Percentiles rank a stretch among this genome's conserved stretches.
Evolutionary conservation across 2,329 filamentous ascomycete species (phyloP).

Genomic region (Xylaria sp.): DNA sequence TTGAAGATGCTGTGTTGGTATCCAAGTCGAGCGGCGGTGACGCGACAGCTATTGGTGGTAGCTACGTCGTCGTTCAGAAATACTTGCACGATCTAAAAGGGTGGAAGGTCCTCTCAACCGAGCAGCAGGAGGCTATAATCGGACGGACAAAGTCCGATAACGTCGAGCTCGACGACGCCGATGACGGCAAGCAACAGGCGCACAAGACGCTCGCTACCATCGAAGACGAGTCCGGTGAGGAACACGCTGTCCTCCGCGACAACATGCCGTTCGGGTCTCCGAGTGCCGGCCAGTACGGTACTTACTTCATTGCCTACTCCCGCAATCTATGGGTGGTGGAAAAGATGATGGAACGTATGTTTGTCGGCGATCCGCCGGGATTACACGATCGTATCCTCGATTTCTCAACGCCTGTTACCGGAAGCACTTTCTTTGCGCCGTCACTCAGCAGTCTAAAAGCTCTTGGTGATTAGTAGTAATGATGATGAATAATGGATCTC

Average conservation of each 20-base stretch:
- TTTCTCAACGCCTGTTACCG: constrained; percentile 64
- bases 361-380: constrained; percentile 64
- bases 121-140: constrained; percentile 66
- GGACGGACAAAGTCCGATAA: constrained; percentile 69
- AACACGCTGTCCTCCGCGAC: constrained; percentile 66
- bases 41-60: constrained; percentile 57
- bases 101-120: constrained; percentile 60
- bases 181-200: constrained; percentile 57
- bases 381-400: constrained; percentile 67
- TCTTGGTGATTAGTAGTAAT: constrained; percentile 26
- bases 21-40: constrained; percentile 42
- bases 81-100: constrained; percentile 64
- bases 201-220: constrained; percentile 68
- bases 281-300: constrained; percentile 62
- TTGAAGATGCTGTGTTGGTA: constrained; percentile 58
- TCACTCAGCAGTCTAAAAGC: constrained; percentile 41
- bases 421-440: constrained; percentile 65
- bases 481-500: too few species aligned
- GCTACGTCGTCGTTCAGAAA: constrained; percentile 70
- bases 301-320: constrained; percentile 69
- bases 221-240: constrained; percentile 60
- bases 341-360: constrained; percentile 69
- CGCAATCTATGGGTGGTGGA: constrained; percentile 66
- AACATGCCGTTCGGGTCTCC: constrained; percentile 72
- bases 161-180: constrained; percentile 65